A percentile compares a stretch with the other conserved stretches of the same genome.
phyloP scores from a whole-genome alignment of 148 eudicot genomes.

The Rhododendron ovatum region DNA sequence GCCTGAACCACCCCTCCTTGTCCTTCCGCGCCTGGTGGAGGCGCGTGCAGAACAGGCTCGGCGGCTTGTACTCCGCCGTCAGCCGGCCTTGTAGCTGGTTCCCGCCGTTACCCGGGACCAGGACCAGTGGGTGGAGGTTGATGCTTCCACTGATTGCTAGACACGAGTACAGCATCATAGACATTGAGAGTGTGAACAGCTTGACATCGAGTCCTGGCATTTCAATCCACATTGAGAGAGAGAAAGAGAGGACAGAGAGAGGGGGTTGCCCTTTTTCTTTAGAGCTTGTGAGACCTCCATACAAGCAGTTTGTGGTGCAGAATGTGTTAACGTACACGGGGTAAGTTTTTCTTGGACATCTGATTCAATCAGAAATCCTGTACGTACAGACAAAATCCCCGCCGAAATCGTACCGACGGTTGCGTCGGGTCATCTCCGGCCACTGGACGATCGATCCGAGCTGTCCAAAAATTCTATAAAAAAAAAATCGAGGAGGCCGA shows the following conservation, averaged over 20 bases:
- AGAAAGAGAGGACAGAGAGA: accelerated
- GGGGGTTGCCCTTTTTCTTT: background rate
- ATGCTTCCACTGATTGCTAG: slow-evolving; percentile 1
- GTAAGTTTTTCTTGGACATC: no score
- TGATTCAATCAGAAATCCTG: no score
- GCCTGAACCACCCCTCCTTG: slow-evolving; percentile 75
- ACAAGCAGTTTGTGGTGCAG: background rate
- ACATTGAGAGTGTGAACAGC: background rate
- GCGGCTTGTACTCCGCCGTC: slow-evolving; percentile 55
- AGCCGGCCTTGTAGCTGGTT: slow-evolving; percentile 83
- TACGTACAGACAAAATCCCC: no score
- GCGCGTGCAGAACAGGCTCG: slow-evolving; percentile 59
- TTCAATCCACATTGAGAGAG: background rate
- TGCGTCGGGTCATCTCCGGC: no score
- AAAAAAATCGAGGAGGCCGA: no score
- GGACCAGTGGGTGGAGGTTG: slow-evolving; percentile 54
- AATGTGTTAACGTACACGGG: background rate
- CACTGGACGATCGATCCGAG: no score
- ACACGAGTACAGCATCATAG: slow-evolving; percentile 23
- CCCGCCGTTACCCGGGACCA: slow-evolving; percentile 87
- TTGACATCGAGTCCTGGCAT: background rate
- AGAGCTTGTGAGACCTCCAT: background rate
- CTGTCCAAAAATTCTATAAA: no score
- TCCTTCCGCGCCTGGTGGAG: slow-evolving; percentile 42
- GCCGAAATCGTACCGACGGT: no score